Conservation (phyloP, 495 filamentous ascomycete species). For the Coniosporium apollinis region DNA sequence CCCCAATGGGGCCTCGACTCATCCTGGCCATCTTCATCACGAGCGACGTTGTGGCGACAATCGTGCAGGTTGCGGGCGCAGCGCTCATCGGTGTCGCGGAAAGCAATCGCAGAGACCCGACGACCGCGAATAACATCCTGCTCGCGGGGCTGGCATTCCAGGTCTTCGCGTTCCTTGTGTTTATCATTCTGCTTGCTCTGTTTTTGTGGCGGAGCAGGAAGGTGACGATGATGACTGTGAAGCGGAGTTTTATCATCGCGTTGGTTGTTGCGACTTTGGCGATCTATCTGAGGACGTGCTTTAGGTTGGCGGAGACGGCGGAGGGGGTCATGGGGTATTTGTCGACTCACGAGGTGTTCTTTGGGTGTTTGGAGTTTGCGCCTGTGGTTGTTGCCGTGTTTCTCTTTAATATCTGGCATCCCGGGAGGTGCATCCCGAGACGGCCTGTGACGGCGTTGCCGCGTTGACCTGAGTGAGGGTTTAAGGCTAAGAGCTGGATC, state of each 20-base stretch:
- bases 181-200: constrained; percentile 24
- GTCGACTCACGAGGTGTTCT: constrained; percentile 31
- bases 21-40: constrained; percentile 33
- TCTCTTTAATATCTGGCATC: constrained; percentile 30
- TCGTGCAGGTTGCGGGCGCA: constrained; percentile 35
- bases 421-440: constrained; percentile 10
- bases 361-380: constrained; percentile 36
- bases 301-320: constrained; percentile 38
- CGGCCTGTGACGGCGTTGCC: too few species aligned
- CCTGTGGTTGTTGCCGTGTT: constrained; percentile 32
- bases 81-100: constrained; percentile 29
- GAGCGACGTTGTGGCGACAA: constrained; percentile 31
- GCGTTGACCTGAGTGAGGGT: too few species aligned
- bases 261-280: constrained; percentile 28
- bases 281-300: constrained; percentile 35
- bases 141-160: constrained; percentile 34
- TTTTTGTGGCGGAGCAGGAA: constrained; percentile 2
- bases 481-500: too few species aligned
- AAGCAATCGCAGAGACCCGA: constrained; percentile 26
- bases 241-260: constrained; percentile 19
- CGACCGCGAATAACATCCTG: constrained; percentile 32
- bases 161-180: constrained; percentile 31
- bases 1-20: constrained; percentile 16
- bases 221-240: background rate
- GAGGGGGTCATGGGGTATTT: constrained; percentile 31